Base-by-base conservation (phyloP, 2,329 filamentous ascomycete species). In the Neurospora sp. region DNA sequence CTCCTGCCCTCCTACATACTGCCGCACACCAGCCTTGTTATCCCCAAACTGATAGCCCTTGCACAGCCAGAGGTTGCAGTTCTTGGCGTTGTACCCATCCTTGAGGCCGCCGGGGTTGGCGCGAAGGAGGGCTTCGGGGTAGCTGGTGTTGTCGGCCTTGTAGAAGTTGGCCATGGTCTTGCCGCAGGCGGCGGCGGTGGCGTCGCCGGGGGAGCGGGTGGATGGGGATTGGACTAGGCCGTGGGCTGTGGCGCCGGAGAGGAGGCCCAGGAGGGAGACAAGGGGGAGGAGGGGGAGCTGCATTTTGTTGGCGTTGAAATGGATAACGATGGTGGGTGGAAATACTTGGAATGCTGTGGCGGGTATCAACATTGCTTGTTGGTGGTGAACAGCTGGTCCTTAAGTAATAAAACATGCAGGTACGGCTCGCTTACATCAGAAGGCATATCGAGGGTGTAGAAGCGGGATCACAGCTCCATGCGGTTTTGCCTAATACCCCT, bases 41-140 rank as follows among this genome's bases (percentile, higher is more conserved):
- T 82, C 80, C 68, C 68, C 80, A 72, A 79, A 80, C 74, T 81
- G 80, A 73, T 77, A 77, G 43, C 80, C 81, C 68, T 76, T 77
- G 79, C 80, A 82, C 37, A 83, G 79, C 74, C 74, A 79, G 66
- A 82, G 78, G 74, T 81, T 77, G 76, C 78, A 80, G 67, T 75
- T 75, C 46, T 73, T 68, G 38, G 75, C 68, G 71, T 76, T 71
- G 71, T 76, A 76, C 17, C 73, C 74, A 66, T 72, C 71, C 43
- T 70, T 73, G 69, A 75, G 72, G 12, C 75, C 74, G 19, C 40
- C 36, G 0, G 75, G 74, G 71, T 76, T 74, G 66, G 72, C 72
- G 1, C 28, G 1, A 33, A 33, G 28, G 1, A 33, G 1, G 12
- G 76, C 77, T 69, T 78, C 78, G 6, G 78, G 78, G 73, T 79